Evolutionary conservation across 176 grass and related monocot genomes (phyloP).

Genomic region (Avena eriantha): DNA sequence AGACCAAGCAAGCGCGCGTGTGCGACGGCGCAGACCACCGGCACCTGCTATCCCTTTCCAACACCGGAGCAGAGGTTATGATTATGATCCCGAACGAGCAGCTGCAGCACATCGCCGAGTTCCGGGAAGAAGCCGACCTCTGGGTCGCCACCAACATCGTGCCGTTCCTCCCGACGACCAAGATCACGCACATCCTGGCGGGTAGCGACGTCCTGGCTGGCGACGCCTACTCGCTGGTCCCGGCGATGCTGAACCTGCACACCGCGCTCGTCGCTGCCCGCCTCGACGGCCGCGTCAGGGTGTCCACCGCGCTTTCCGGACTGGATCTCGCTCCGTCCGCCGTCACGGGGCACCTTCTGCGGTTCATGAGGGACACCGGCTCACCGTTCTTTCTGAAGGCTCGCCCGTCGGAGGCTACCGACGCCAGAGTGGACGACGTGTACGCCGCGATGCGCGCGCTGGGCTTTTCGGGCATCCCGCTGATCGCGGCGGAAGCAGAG

Average conservation of each 20-base stretch:
- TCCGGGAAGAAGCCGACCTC: slow-evolving; percentile 47
- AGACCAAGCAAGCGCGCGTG: slow-evolving; percentile 34
- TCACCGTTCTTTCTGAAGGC: slow-evolving; percentile 55
- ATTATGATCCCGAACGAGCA: slow-evolving; percentile 48
- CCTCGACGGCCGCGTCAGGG: slow-evolving; percentile 46
- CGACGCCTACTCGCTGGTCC: slow-evolving; percentile 40
- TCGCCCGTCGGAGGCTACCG: neutral
- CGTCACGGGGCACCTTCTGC: slow-evolving; percentile 4
- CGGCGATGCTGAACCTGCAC: slow-evolving; percentile 47
- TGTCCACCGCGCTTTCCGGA: slow-evolving; percentile 37
- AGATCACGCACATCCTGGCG: slow-evolving; percentile 47
- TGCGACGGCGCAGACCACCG: slow-evolving; percentile 19
- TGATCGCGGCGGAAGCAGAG: slow-evolving; percentile 27
- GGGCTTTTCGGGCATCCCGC: slow-evolving; percentile 23
- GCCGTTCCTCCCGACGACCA: slow-evolving; percentile 41
- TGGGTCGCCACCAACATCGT: slow-evolving; percentile 48
- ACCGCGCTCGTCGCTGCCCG: slow-evolving; percentile 37
- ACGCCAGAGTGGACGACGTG: slow-evolving; percentile 31
- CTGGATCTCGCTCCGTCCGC: neutral
- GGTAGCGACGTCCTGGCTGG: neutral
- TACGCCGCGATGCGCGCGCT: slow-evolving; percentile 46
- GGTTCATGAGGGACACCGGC: slow-evolving; percentile 29
- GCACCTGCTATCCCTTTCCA: slow-evolving; percentile 35
- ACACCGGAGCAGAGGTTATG: slow-evolving; percentile 33
- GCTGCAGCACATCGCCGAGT: slow-evolving; percentile 51